Conservation (phyloP, 1,139 yeast species). For the Kurtzmaniella quercitrusa region DNA sequence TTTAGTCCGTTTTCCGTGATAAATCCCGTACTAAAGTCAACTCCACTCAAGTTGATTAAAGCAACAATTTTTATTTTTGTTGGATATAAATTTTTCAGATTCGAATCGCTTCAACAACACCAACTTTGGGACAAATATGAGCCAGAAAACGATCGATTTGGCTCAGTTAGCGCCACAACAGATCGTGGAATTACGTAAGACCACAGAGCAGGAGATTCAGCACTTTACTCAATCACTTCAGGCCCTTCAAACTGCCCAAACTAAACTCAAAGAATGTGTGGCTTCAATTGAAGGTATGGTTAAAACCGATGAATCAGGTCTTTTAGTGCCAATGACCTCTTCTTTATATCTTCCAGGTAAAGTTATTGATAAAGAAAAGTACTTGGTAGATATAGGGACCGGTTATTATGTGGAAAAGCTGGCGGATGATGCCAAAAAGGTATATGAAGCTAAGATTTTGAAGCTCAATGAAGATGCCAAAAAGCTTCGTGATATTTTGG, state of each 20-base stretch:
- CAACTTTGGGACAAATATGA: conserved; percentile 5
- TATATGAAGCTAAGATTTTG: conserved; percentile 69
- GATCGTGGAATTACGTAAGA: conserved; percentile 76
- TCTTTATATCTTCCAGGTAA: conserved; percentile 89
- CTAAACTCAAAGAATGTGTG: conserved; percentile 79
- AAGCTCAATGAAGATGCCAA: conserved; percentile 71
- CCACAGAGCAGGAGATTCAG: conserved; percentile 79
- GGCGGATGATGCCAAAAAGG: conserved; percentile 62
- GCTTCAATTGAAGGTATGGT: conserved; percentile 62
- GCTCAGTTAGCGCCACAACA: conserved; percentile 77
- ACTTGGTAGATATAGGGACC: conserved; percentile 92
- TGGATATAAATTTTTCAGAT: not conserved
- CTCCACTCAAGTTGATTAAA: not conserved
- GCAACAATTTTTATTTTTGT: no score
- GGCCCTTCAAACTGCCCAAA: conserved; percentile 80
- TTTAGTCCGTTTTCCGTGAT: no score
- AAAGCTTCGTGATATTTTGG: conserved; percentile 71
- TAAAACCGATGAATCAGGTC: conserved; percentile 39
- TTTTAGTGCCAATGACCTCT: conserved; percentile 84
- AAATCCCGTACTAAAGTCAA: no score
- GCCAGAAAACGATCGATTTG: conserved; percentile 47
- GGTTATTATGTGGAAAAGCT: conserved; percentile 89
- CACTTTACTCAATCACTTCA: conserved; percentile 82
- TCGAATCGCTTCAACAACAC: not conserved
- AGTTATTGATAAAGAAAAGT: conserved; percentile 57